These are phyloP conservation scores for Trametes maxima DNA, from an alignment of 768 basidiomycete species.

Conservation along the genomic window DNA sequence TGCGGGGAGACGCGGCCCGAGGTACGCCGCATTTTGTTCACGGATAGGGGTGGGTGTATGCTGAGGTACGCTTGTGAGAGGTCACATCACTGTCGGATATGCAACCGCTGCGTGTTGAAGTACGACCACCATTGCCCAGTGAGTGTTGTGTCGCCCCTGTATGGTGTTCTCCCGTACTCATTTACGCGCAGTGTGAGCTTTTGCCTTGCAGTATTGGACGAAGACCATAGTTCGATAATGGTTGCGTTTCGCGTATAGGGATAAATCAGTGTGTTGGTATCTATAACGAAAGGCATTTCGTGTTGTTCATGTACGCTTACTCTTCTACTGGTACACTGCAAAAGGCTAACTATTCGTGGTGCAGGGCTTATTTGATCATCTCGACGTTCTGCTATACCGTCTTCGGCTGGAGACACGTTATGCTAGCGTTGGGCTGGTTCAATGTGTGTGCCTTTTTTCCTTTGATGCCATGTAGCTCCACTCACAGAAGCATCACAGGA, in stretches of 20 bases:
- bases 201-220: background rate
- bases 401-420: constrained; percentile 64
- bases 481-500: too few species aligned
- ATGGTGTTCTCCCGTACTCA: background rate
- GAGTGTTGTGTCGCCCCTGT: constrained; percentile 37
- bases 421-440: constrained; percentile 58
- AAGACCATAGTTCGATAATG: too few species aligned
- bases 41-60: background rate
- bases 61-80: constrained; percentile 52
- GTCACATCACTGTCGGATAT: constrained; percentile 91
- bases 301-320: constrained; percentile 82
- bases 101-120: constrained; percentile 86
- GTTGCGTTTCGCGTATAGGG: too few species aligned
- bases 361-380: constrained; percentile 79
- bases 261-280: constrained; percentile 97
- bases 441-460: constrained; percentile 36
- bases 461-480: too few species aligned
- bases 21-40: constrained; percentile 46
- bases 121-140: constrained; percentile 93
- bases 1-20: constrained; percentile 76
- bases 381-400: constrained; percentile 61
- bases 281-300: constrained; percentile 94
- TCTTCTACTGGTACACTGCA: too few species aligned
- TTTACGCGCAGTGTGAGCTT: constrained; percentile 6
- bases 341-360: too few species aligned